Conservation (phyloP, 345 rosid species). For the Balakata baccata region DNA sequence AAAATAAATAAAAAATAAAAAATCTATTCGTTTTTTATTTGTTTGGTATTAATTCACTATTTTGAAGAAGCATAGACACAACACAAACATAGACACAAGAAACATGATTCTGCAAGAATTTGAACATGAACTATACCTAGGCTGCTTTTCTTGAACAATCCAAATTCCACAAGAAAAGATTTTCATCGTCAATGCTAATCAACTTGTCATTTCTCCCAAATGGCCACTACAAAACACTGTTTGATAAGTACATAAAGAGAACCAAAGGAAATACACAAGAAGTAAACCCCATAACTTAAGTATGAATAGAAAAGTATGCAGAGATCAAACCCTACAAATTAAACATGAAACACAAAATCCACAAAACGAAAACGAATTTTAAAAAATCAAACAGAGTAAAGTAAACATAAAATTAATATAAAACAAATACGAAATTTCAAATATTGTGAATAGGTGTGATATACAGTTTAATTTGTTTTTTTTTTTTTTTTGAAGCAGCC, state of each 20-base stretch:
- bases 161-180: conserved; percentile 66
- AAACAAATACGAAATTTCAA: not conserved
- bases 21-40: too few species aligned
- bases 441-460: not conserved
- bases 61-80: too few species aligned
- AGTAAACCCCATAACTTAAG: not conserved
- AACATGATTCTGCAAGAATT: not conserved
- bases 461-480: not conserved
- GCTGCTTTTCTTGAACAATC: conserved; percentile 72
- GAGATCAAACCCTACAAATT: not conserved
- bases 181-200: conserved; percentile 80
- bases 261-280: not conserved
- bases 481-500: not conserved
- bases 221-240: conserved; percentile 82
- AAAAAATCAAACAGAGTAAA: not conserved
- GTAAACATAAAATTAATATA: too few species aligned
- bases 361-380: not conserved
- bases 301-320: not conserved
- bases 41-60: too few species aligned
- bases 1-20: too few species aligned
- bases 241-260: not conserved
- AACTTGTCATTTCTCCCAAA: conserved; percentile 83
- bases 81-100: not conserved
- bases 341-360: not conserved
- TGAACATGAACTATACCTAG: conserved; percentile 41